Evolutionary conservation across 208 protist species (phyloP), one percentile per base, ranked within the genome.

Genomic region (Plasmodiophora brassicae): DNA sequence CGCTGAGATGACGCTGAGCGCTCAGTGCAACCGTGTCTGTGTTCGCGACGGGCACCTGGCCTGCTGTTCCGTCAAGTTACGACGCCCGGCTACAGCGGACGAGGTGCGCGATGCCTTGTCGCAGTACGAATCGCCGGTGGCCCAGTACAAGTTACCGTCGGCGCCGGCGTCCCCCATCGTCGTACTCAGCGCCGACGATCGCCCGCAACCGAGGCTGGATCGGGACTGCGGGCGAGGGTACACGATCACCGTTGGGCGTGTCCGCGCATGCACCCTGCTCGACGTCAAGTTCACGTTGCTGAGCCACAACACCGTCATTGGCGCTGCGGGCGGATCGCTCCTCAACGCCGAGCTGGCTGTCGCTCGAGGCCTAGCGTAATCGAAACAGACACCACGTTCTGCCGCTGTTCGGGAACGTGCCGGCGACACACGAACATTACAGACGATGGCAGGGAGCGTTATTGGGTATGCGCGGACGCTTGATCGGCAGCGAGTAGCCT

Each of bases 261-360:
- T 94, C 10, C 71, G 92, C 36, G 25, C 45, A 22, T 89, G 91
- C 39, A 41, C 85, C 22, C 35, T 93, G 20, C 90, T 94, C 39
- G 91, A 94, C 35, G 10, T 93, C 46, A 92, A 92, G 57, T 85
- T 94, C 43, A 83, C 89, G 28, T 45, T 91, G 1, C 71, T 94
- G 5, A 91, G 87, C 28, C 92, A 94, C 87, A 94, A 94, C 72
- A 93, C 92, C 44, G 88, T 94, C 35, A 71, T 93, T 5, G 92
- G 92, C 78, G 92, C 92, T 20, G 92, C 92, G 41, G 92, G 92
- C 39, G 91, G 91, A 5, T 91, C 92, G 0, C 87, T 94, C n/a
- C 88, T 93, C 57, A 93, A 94, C 87, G 92, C 92, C 0, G 92
- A 94, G 85, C 71, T 91, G 5, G 88, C 90, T 28, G 38, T 90